A percentile compares a stretch with the other conserved stretches of the same genome.
Evolutionary conservation across 768 basidiomycete species (phyloP).

Genomic region (Lentinula guzmanii): DNA sequence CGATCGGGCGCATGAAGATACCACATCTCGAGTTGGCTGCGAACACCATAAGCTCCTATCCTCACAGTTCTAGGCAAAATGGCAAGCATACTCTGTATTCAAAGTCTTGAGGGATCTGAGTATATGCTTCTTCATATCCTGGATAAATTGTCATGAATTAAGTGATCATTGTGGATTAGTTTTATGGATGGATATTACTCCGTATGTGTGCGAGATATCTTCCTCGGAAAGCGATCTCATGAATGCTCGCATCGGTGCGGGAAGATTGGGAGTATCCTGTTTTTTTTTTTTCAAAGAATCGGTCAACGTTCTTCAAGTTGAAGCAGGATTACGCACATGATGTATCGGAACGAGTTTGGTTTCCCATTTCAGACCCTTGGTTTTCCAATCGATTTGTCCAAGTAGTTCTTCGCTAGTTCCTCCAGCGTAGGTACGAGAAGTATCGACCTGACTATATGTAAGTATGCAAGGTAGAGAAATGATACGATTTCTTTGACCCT

Average conservation of each 20-base stretch:
- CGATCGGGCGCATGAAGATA: constrained; percentile 56
- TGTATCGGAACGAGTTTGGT: constrained; percentile 39
- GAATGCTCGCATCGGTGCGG: neutral
- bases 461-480: neutral
- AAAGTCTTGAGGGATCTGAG: constrained; percentile 36
- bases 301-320: neutral
- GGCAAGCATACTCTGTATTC: constrained; percentile 35
- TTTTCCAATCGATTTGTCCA: constrained; percentile 34
- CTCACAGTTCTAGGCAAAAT: neutral
- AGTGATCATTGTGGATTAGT: neutral
- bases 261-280: neutral
- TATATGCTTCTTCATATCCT: constrained; percentile 4
- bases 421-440: constrained; percentile 8
- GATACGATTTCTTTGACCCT: neutral
- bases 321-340: constrained; percentile 9
- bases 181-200: neutral
- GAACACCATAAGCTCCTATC: constrained; percentile 7
- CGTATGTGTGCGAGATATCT: neutral
- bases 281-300: neutral
- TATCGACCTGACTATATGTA: constrained; percentile 4
- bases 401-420: constrained; percentile 24
- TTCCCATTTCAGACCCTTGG: constrained; percentile 34
- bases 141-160: too few species aligned
- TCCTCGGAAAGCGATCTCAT: neutral
- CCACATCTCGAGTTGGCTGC: constrained; percentile 42